Conservation (phyloP, 2,329 filamentous ascomycete genomes). For the Verticillium klebahnii region DNA sequence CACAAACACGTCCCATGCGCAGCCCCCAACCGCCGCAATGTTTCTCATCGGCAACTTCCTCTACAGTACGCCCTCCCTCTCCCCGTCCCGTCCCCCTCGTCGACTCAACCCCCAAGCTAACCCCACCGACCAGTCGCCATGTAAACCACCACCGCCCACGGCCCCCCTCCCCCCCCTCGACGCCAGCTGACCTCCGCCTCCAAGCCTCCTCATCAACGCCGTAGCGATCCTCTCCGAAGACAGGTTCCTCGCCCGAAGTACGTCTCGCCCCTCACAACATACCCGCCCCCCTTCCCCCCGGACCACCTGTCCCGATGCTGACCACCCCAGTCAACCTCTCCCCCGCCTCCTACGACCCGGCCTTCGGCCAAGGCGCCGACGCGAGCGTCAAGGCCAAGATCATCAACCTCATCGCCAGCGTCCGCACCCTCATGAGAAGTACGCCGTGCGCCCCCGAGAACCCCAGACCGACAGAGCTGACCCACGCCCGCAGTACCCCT, state of each 20-base stretch:
- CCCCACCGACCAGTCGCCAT: conserved; percentile 23
- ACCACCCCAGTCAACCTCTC: conserved; percentile 65
- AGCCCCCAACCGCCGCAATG: conserved; percentile 37
- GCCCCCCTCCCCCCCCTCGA: background rate
- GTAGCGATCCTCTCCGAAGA: conserved; percentile 93
- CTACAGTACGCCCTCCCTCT: conserved; percentile 40
- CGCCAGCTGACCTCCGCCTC: background rate
- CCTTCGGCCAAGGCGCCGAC: conserved; percentile 70
- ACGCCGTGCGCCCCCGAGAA: background rate
- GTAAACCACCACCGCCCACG: background rate
- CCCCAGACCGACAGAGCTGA: background rate
- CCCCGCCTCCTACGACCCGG: conserved; percentile 62
- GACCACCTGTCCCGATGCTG: background rate
- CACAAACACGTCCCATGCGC: conserved; percentile 1
- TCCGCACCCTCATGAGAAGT: conserved; percentile 93
- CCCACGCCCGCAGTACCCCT: conserved; percentile 61
- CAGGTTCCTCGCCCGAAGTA: conserved; percentile 74
- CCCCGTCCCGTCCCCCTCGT: background rate
- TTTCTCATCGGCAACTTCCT: conserved; percentile 68
- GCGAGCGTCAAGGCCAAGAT: conserved; percentile 81
- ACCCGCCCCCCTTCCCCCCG: background rate
- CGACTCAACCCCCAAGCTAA: background rate
- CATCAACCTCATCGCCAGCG: conserved; percentile 84
- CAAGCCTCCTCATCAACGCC: conserved; percentile 86
- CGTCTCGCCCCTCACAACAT: conserved; percentile 9